Evolutionary conservation across 2,329 filamentous ascomycete species (phyloP).

Genomic region (Periconia sp.): DNA sequence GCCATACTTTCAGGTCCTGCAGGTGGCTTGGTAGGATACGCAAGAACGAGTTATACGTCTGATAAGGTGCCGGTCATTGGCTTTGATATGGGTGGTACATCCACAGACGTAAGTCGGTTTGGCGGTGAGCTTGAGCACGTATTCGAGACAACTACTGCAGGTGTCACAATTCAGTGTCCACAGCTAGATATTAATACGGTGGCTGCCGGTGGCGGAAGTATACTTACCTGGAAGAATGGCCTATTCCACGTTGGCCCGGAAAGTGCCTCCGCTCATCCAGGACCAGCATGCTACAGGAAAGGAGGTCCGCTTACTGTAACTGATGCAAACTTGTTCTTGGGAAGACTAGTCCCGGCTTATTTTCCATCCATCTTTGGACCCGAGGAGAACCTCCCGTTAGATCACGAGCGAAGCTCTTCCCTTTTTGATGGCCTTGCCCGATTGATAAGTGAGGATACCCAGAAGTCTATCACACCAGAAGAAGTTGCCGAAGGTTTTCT

Average conservation of each 20-base stretch:
- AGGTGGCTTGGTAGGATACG: constrained; percentile 86
- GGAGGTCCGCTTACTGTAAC: constrained; percentile 44
- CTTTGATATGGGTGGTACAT: constrained; percentile 92
- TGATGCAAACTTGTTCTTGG: constrained; percentile 43
- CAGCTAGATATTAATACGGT: constrained; percentile 92
- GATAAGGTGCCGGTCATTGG: constrained; percentile 84
- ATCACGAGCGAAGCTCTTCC: constrained; percentile 49
- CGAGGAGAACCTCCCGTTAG: constrained; percentile 45
- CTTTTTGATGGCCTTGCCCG: constrained; percentile 50
- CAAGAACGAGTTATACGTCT: constrained; percentile 82
- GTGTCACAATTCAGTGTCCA: constrained; percentile 85
- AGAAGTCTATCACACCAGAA: constrained; percentile 25
- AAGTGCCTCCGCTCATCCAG: constrained; percentile 44
- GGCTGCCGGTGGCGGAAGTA: constrained; percentile 66
- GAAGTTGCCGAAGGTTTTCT: constrained; percentile 32
- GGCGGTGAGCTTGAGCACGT: constrained; percentile 85
- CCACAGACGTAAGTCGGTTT: constrained; percentile 84
- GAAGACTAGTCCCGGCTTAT: constrained; percentile 34
- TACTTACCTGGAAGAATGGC: constrained; percentile 36
- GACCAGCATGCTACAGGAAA: constrained; percentile 43
- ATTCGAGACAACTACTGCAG: constrained; percentile 87
- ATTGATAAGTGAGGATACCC: constrained; percentile 33
- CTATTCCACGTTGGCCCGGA: constrained; percentile 30
- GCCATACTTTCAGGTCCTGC: constrained; percentile 85
- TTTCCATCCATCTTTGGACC: constrained; percentile 44